phyloP scores from a whole-genome alignment of 345 rosid species.

The Anacardium occidentale region DNA sequence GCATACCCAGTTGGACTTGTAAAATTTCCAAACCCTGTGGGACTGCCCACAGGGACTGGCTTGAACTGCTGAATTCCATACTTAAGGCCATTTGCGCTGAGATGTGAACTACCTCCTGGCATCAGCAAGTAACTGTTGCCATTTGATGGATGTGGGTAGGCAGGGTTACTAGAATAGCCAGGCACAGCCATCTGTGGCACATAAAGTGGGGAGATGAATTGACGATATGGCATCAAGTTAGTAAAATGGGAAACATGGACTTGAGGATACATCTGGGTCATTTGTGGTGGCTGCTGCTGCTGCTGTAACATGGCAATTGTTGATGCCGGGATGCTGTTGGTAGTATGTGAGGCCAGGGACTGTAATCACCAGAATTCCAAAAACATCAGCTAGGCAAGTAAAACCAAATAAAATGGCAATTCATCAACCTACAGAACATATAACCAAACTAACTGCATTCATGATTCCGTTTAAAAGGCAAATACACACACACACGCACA shows the following conservation, averaged over 20 bases:
- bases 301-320: constrained; percentile 60
- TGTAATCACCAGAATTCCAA: constrained; percentile 25
- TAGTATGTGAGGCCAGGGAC: constrained; percentile 45
- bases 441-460: neutral
- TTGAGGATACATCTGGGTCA: constrained; percentile 88
- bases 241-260: constrained; percentile 79
- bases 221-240: constrained; percentile 86
- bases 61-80: constrained; percentile 86
- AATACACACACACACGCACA: no score
- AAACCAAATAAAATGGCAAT: neutral
- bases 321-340: constrained; percentile 54
- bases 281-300: constrained; percentile 65
- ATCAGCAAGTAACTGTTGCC: constrained; percentile 80
- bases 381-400: constrained; percentile 3
- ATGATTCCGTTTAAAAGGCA: neutral
- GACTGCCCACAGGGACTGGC: constrained; percentile 65
- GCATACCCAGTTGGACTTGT: constrained; percentile 61
- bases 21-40: constrained; percentile 60
- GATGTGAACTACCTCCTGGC: constrained; percentile 87
- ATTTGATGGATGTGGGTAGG: constrained; percentile 82
- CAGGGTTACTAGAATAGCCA: constrained; percentile 77
- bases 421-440: neutral
- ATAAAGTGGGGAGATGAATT: constrained; percentile 74
- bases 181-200: constrained; percentile 88
- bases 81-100: constrained; percentile 65